These are phyloP conservation scores for Apiotrichum laibachii DNA, from an alignment of 1,284 basidiomycete species.

Conservation along the genomic window DNA sequence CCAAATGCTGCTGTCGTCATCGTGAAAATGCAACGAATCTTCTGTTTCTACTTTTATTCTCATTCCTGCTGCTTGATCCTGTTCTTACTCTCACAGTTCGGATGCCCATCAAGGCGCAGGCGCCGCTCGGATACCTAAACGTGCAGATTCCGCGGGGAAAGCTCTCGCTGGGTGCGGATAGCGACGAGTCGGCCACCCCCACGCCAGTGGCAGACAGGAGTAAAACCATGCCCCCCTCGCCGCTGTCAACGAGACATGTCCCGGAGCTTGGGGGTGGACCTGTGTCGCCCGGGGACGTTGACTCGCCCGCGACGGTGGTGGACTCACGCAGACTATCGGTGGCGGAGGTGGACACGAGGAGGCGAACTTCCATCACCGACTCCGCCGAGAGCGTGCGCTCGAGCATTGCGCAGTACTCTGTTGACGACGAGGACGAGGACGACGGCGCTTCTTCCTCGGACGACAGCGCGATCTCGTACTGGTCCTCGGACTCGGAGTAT, in stretches of 20 bases:
- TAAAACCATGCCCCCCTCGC: background rate
- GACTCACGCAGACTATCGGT: background rate
- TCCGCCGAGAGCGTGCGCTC: background rate
- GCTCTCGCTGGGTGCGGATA: constrained; percentile 1
- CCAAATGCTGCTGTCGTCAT: constrained; percentile 2
- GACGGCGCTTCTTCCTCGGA: constrained; percentile 37
- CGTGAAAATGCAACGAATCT: constrained; percentile 17
- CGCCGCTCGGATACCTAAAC: background rate
- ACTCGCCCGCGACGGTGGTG: background rate
- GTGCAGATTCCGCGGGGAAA: constrained; percentile 1
- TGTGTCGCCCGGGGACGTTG: background rate
- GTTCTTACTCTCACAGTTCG: constrained; percentile 7
- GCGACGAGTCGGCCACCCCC: background rate
- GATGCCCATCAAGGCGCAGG: background rate
- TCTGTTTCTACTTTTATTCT: background rate
- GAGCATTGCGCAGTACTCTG: constrained; percentile 10
- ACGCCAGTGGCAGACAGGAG: background rate
- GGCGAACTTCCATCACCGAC: background rate
- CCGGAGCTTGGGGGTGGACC: too few species aligned
- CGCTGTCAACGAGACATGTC: background rate
- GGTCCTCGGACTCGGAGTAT: constrained; percentile 35
- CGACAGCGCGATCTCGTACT: constrained; percentile 42
- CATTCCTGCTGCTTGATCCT: background rate
- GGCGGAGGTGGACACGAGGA: background rate
- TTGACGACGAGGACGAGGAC: constrained; percentile 23